These are phyloP conservation scores for Diospyros lotus DNA, from an alignment of 148 eudicot species.

Conservation along the genomic window DNA sequence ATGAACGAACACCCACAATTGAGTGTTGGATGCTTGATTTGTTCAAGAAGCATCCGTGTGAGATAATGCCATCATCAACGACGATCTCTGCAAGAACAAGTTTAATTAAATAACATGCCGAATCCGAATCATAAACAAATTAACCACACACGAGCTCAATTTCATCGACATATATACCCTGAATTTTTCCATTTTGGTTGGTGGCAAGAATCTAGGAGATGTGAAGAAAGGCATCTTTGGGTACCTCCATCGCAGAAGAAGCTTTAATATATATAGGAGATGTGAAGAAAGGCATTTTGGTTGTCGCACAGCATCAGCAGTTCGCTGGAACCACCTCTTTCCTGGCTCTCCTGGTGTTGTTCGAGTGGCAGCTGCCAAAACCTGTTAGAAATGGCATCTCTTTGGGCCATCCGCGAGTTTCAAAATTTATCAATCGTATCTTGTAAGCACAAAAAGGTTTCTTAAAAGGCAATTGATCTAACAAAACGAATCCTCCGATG, in stretches of 20 bases:
- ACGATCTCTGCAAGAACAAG: constrained; percentile 43
- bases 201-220: constrained; percentile 87
- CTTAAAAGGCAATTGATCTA: too few relatives aligned
- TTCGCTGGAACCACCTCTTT: too few relatives aligned
- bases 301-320: too few relatives aligned
- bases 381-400: too few relatives aligned
- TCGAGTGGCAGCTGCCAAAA: too few relatives aligned
- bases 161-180: constrained; percentile 40
- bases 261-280: too few relatives aligned
- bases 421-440: too few relatives aligned
- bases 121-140: neutral
- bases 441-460: too few relatives aligned
- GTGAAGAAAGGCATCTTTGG: constrained; percentile 92
- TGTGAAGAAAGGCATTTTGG: too few relatives aligned
- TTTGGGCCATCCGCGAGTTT: too few relatives aligned
- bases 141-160: neutral
- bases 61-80: constrained; percentile 76
- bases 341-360: too few relatives aligned
- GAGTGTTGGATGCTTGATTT: constrained; percentile 73
- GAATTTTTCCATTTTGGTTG: constrained; percentile 81
- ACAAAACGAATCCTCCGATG: too few relatives aligned
- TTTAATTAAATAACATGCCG: neutral
- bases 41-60: constrained; percentile 83
- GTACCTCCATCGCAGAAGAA: constrained; percentile 4
- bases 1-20: constrained; percentile 81